These are phyloP conservation scores for Candida awuae DNA, from an alignment of 805 yeast genomes.

Conservation along the genomic window DNA sequence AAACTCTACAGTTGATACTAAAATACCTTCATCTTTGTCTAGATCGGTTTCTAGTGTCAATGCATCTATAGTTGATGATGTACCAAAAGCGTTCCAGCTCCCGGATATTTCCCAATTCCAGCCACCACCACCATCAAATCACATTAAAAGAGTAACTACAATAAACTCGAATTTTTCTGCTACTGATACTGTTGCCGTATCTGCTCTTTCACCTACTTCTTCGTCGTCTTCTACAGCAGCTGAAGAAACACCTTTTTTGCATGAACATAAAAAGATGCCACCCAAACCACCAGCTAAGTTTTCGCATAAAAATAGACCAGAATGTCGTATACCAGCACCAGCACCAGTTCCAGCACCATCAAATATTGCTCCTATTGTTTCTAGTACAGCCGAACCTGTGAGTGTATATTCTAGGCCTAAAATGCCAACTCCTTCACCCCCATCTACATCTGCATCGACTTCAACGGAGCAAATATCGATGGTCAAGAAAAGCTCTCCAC, in stretches of 20 bases:
- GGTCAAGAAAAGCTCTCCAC: too few relatives aligned
- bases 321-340: too few relatives aligned
- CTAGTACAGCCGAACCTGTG: too few relatives aligned
- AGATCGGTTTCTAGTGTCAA: not conserved
- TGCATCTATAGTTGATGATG: constrained; percentile 1
- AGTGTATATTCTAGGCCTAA: constrained; percentile 6
- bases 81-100: constrained; percentile 18
- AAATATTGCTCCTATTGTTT: not conserved
- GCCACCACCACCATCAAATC: constrained; percentile 24
- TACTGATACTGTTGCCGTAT: too few relatives aligned
- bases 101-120: constrained; percentile 23
- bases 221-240: constrained; percentile 1
- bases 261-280: not conserved
- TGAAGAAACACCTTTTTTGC: not conserved
- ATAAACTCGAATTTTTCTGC: too few relatives aligned
- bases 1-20: not conserved
- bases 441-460: not conserved
- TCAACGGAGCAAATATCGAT: too few relatives aligned
- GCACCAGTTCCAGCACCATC: constrained; percentile 8
- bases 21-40: not conserved
- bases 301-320: too few relatives aligned
- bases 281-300: too few relatives aligned
- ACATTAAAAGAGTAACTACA: not conserved
- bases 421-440: constrained; percentile 3
- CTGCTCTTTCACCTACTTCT: too few relatives aligned